These are phyloP conservation scores for Chytriomyces hyalinus DNA, from an alignment of 192 early-diverging fungal species.

Conservation along the genomic window DNA sequence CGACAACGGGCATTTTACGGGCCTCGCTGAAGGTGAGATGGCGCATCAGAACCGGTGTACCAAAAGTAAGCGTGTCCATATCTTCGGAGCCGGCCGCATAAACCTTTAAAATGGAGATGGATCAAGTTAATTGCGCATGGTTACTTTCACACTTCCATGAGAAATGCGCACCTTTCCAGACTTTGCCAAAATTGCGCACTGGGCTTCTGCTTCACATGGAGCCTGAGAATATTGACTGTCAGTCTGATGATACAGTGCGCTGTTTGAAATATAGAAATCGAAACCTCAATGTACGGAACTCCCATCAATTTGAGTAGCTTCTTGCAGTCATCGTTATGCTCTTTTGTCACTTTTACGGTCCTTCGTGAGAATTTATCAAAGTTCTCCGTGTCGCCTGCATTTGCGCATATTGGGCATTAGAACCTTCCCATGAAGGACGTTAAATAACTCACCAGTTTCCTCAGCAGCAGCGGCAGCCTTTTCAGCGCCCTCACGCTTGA, in stretches of 20 bases:
- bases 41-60: conserved; percentile 83
- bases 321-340: conserved; percentile 94
- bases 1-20: conserved; percentile 88
- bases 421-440: background rate
- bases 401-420: background rate
- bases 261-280: conserved; percentile 9
- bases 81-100: conserved; percentile 96
- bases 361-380: conserved; percentile 86
- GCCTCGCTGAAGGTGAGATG: conserved; percentile 92
- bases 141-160: background rate
- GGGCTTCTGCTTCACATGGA: conserved; percentile 97
- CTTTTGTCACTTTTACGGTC: conserved; percentile 88
- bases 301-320: conserved; percentile 89
- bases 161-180: conserved; percentile 67
- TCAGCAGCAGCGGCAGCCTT: conserved; percentile 50
- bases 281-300: conserved; percentile 84
- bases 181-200: conserved; percentile 91
- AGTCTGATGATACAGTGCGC: background rate
- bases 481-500: conserved; percentile 53
- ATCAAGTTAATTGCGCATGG: background rate
- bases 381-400: conserved; percentile 71
- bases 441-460: conserved; percentile 49
- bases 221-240: conserved; percentile 74
- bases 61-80: conserved; percentile 98
- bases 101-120: conserved; percentile 48